These are phyloP conservation scores for Candida jianshihensis DNA, from an alignment of 805 yeast genomes.

Conservation along the genomic window DNA sequence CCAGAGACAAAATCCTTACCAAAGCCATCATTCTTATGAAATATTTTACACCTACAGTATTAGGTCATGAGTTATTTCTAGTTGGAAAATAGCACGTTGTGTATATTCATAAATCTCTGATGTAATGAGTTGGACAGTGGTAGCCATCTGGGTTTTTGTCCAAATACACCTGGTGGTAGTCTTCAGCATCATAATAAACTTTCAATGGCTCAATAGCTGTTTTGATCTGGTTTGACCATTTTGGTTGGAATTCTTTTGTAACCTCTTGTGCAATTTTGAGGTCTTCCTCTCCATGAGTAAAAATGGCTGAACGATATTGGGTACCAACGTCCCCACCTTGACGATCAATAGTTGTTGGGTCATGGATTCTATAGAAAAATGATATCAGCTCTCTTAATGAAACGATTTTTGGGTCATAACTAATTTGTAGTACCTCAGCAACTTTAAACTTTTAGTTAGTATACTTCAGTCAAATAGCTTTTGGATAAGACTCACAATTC, in stretches of 20 bases:
- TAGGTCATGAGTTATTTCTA: too few relatives aligned
- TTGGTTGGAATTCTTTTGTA: slow-evolving; percentile 52
- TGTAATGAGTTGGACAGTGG: slow-evolving; percentile 74
- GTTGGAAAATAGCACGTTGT: too few relatives aligned
- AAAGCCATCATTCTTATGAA: slow-evolving; percentile 13
- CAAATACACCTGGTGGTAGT: slow-evolving; percentile 82
- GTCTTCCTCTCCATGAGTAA: slow-evolving; percentile 46
- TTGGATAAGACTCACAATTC: slow-evolving; percentile 24
- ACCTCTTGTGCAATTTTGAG: slow-evolving; percentile 38
- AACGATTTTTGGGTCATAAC: slow-evolving; percentile 68
- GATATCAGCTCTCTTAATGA: slow-evolving; percentile 58
- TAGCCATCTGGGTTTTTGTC: slow-evolving; percentile 16
- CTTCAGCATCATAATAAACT: slow-evolving; percentile 90
- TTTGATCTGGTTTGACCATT: slow-evolving; percentile 62
- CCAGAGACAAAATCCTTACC: slow-evolving; percentile 12
- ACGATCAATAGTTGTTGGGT: slow-evolving; percentile 75
- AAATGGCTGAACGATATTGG: slow-evolving; percentile 84
- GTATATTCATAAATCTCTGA: slow-evolving; percentile 41
- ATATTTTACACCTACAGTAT: not conserved
- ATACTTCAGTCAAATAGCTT: not conserved
- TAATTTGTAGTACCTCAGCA: slow-evolving; percentile 81
- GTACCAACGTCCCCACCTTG: slow-evolving; percentile 91
- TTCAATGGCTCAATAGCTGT: slow-evolving; percentile 65
- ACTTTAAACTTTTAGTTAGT: not conserved
- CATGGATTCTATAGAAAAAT: slow-evolving; percentile 88